Conservation (phyloP, 805 yeast species). For the Starmerella stellata region DNA sequence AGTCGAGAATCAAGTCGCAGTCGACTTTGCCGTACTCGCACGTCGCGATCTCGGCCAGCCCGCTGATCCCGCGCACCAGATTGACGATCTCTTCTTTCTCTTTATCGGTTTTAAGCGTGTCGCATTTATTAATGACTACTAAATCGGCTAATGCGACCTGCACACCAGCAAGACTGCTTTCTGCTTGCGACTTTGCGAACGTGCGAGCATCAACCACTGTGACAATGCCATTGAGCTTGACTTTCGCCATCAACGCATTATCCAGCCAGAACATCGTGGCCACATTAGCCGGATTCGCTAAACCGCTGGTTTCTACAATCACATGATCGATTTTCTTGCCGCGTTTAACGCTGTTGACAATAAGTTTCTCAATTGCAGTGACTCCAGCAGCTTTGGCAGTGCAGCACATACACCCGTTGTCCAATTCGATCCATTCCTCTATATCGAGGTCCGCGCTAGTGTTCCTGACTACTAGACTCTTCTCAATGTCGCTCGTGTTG, state of each 20-base stretch:
- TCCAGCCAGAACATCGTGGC: constrained; percentile 97
- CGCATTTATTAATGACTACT: constrained; percentile 62
- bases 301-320: constrained; percentile 83
- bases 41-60: constrained; percentile 44
- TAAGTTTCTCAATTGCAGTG: constrained; percentile 70
- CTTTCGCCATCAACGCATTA: constrained; percentile 65
- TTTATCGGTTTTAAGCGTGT: constrained; percentile 27
- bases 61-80: constrained; percentile 40
- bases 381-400: constrained; percentile 93
- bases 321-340: constrained; percentile 71
- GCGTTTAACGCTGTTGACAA: constrained; percentile 31
- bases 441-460: constrained; percentile 30
- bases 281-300: constrained; percentile 95
- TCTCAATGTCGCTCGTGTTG: constrained; percentile 76
- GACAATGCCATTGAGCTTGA: constrained; percentile 78
- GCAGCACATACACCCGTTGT: constrained; percentile 93
- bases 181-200: constrained; percentile 47
- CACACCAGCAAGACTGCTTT: constrained; percentile 55
- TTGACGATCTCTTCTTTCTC: constrained; percentile 22
- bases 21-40: constrained; percentile 61
- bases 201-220: constrained; percentile 61
- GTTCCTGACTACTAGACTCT: constrained; percentile 45
- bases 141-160: constrained; percentile 85
- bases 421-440: constrained; percentile 90
- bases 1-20: constrained; percentile 47